Conservation (phyloP, 2,329 filamentous ascomycete genomes). For the Diaporthe sp. region DNA sequence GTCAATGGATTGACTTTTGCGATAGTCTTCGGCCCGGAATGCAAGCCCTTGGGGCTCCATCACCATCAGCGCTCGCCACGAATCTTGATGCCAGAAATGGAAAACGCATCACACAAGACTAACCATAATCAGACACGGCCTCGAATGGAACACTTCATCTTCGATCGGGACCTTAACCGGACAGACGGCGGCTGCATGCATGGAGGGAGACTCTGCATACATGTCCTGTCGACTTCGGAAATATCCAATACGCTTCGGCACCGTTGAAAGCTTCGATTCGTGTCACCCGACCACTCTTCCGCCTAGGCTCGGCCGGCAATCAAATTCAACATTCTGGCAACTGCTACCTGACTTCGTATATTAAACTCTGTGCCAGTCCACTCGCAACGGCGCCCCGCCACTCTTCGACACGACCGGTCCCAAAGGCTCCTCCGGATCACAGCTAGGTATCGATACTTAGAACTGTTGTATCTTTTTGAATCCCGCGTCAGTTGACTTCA, state of each 20-base stretch:
- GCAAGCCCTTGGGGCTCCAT: neutral
- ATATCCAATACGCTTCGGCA: constrained; percentile 16
- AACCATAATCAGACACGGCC: constrained; percentile 10
- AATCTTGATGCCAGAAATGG: neutral
- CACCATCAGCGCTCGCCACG: neutral
- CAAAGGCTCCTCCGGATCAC: neutral
- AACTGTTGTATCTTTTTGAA: too few relatives aligned
- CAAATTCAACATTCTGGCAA: neutral
- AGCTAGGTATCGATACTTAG: neutral
- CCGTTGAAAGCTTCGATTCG: constrained; percentile 18
- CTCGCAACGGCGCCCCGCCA: neutral
- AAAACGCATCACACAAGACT: neutral
- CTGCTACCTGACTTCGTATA: neutral
- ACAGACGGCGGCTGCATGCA: constrained; percentile 21
- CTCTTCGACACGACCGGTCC: neutral
- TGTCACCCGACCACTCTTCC: constrained; percentile 4
- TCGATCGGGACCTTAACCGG: constrained; percentile 24
- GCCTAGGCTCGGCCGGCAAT: neutral
- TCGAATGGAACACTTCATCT: constrained; percentile 20
- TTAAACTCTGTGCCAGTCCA: neutral
- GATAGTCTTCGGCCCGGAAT: neutral
- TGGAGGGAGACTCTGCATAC: neutral
- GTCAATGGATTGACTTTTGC: neutral
- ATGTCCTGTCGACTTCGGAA: neutral
- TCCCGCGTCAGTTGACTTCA: neutral